phyloP scores from a whole-genome alignment of 2,329 filamentous ascomycete species.

The Fusarium sp. region DNA sequence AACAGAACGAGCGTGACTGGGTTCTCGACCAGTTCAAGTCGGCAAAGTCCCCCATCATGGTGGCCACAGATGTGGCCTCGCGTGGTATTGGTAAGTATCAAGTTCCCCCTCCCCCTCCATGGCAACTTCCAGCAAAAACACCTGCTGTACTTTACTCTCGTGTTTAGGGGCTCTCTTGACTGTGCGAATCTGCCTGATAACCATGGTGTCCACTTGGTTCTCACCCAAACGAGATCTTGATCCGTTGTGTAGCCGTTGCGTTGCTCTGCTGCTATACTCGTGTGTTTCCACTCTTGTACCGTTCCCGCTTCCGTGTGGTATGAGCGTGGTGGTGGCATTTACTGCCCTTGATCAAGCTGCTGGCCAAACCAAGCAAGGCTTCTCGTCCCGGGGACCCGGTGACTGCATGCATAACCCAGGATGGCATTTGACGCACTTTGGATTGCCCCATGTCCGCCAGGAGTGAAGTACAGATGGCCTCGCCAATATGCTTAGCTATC shows the following conservation, averaged over 20 bases:
- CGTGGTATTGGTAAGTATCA: conserved; percentile 99
- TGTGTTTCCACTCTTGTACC: conserved; percentile 82
- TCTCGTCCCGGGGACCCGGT: conserved; percentile 68
- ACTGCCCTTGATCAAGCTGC: conserved; percentile 81
- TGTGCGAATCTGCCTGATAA: conserved; percentile 92
- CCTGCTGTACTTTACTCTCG: conserved; percentile 89
- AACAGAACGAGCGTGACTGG: conserved; percentile 99
- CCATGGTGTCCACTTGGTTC: conserved; percentile 85
- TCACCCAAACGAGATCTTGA: conserved; percentile 87
- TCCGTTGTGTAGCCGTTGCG: conserved; percentile 56
- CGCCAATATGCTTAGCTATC: conserved; percentile 64
- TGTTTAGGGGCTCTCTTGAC: conserved; percentile 88
- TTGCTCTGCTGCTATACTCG: conserved; percentile 76
- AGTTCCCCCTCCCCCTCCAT: conserved; percentile 57
- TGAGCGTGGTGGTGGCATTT: conserved; percentile 83
- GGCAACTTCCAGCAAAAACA: conserved; percentile 69
- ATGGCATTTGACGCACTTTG: conserved; percentile 67
- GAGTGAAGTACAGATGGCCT: conserved; percentile 64
- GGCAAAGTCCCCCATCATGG: conserved; percentile 99
- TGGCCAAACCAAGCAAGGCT: conserved; percentile 61
- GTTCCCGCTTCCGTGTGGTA: conserved; percentile 70
- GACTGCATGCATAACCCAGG: conserved; percentile 60
- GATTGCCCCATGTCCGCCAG: conserved; percentile 69
- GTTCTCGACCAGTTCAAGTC: conserved; percentile 99
- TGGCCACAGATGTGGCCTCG: conserved; percentile 98